Evolutionary conservation across 306 rosid genomes (phyloP), one percentile per base, ranked within the genome.

Genomic region (Pyrus communis): DNA sequence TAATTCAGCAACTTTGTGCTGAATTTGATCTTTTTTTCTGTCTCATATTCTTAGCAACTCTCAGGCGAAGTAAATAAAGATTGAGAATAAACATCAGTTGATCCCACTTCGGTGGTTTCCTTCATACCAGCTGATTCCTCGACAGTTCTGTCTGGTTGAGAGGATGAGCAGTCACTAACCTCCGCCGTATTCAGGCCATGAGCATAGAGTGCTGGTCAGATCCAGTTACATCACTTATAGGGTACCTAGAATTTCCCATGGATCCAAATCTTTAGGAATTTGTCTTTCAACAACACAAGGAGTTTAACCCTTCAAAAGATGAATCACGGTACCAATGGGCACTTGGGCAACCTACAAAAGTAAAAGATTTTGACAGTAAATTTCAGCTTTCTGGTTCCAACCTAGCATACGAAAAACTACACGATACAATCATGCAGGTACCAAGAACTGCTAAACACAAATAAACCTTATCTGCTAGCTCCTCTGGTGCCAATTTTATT

Each of bases 191-290:
- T 84, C 27, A 86, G 55, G 57, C 38, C 81, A 67, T 68, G 68
- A 38, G 80, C 55, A 45, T 54, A 74, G 82, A 80, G 15, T 60
- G 61, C 71, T 78, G 65, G 54, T 28, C 61, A 27, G 75, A 58
- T 73, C 71, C 80, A 57, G 87, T 76, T 78, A 55, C 65, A 74
- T 84, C 84, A 71, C 82, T 81, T 42, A 83, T 87, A 73, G 93
- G 95, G 82, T 74, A 78, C 96, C 97, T 3, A 97, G 97, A 83
- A 86, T 87, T 78, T 95, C 93, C 97, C 93, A 92, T 22, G 97
- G 98, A 84, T 95, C 96, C 82, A 83, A 79, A 79, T 88, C 90
- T 3, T 83, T 51, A 4, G 88, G 77, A 80, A 88, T 73, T 52
- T 75, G 81, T 21, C 62, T 76, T 73, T 84, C 78, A 17, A 85